phyloP scores from a whole-genome alignment of 2,329 filamentous ascomycete genomes.

The Ilyonectria robusta region DNA sequence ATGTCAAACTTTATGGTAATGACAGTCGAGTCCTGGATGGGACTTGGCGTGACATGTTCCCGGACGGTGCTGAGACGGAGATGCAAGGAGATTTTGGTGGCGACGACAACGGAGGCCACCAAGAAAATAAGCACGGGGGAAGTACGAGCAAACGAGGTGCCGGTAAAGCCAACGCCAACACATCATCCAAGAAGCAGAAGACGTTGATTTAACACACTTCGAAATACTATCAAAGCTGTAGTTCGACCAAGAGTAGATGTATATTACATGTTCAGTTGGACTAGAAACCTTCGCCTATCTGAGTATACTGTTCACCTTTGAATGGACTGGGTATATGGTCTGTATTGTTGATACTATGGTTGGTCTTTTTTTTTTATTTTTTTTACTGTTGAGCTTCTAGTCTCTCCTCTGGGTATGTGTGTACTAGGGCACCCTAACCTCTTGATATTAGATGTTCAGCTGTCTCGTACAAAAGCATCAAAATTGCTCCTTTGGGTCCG shows the following conservation, averaged over 20 bases:
- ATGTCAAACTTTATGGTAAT: constrained; percentile 74
- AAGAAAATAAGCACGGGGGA: constrained; percentile 14
- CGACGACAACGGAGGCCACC: constrained; percentile 41
- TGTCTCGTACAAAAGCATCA: constrained; percentile 29
- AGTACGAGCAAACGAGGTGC: constrained; percentile 43
- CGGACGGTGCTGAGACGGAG: constrained; percentile 53
- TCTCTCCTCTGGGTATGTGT: too few relatives aligned
- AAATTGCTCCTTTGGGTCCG: constrained; percentile 41
- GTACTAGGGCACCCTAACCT: too few relatives aligned
- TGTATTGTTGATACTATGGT: too few relatives aligned
- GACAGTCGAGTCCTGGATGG: constrained; percentile 74
- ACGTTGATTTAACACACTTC: constrained; percentile 10
- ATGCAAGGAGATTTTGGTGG: constrained; percentile 57
- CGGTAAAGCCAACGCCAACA: constrained; percentile 29
- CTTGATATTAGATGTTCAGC: constrained; percentile 3
- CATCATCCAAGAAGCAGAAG: constrained; percentile 48
- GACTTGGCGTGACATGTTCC: constrained; percentile 65
- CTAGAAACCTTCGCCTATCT: too few relatives aligned
- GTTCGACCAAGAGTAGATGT: background rate
- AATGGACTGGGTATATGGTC: too few relatives aligned
- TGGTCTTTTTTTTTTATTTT: too few relatives aligned
- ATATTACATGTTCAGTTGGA: background rate
- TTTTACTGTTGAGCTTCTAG: too few relatives aligned
- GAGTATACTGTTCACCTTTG: too few relatives aligned
- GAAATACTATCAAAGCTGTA: background rate